Base-by-base conservation (phyloP, 257 asterid species). In the Agastache rugosa region DNA sequence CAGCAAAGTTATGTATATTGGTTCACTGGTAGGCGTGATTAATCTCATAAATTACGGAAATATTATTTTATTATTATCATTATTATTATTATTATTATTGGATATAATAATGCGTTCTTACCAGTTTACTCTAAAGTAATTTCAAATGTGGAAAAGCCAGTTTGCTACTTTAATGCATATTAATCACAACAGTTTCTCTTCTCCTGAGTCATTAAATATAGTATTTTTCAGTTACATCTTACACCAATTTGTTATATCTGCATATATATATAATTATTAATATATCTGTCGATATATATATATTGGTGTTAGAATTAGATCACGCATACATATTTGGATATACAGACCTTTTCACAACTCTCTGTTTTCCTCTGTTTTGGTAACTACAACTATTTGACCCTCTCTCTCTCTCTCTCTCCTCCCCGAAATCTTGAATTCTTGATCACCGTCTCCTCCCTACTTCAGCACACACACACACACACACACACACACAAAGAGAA, bases 371-470 rank as follows among this genome's bases (percentile, higher is more conserved):
- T 29, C 63, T n/a, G 0, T 47, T 48, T 78, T 54, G 19, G 50
- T 51, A 45, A 4, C 44, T 51, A 48, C 8, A 16, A 61, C 27
- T 55, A 27, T 25, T 20, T 35, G 8, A 35, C 70, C 37, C 59
- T 7, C 81, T 16, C 71, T 35, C 63, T 61, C 72, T n/a, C 73
- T 48, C 67, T n/a, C 69, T 45, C 70, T 51, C 60, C 59, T 37
- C 4, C 79, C 22, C 16, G 4, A 67, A 65, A 16, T 58, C 66
- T 22, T 34, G 42, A 31, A n/a, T 19, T 55, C 45, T 61, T 50
- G 34, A 56, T 39, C n/a, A n/a, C n/a, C n/a, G n/a, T n/a, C n/a
- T n/a, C n/a, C n/a, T n/a, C n/a, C n/a, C n/a, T n/a, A n/a, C n/a
- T n/a, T n/a, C n/a, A n/a, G n/a, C n/a, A n/a, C n/a, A n/a, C n/a